These are phyloP conservation scores for Candida gigantensis DNA, from an alignment of 1,139 yeast genomes.

Conservation along the genomic window DNA sequence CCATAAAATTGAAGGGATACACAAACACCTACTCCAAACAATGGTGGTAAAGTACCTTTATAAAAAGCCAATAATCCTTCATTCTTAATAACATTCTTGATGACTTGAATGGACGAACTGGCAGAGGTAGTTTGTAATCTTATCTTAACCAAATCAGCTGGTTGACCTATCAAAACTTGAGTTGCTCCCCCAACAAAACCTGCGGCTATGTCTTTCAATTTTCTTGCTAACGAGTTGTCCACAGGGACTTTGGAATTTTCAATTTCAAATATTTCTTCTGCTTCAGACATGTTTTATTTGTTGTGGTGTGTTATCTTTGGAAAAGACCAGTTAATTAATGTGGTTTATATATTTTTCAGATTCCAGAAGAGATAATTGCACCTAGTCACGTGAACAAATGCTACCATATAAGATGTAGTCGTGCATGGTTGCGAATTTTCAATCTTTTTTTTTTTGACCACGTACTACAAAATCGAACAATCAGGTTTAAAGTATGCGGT, in stretches of 20 bases:
- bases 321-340: too few species aligned
- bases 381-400: neutral
- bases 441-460: conserved; percentile 4
- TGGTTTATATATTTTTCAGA: too few species aligned
- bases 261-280: conserved; percentile 6
- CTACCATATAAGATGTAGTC: neutral
- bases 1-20: conserved; percentile 77
- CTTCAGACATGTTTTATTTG: conserved; percentile 10
- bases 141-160: conserved; percentile 69
- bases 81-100: conserved; percentile 53
- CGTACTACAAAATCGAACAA: conserved; percentile 6
- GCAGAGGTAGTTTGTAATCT: conserved; percentile 55
- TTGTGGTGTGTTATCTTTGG: too few species aligned
- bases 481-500: too few species aligned
- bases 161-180: conserved; percentile 75
- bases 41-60: conserved; percentile 49
- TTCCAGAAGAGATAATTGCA: neutral
- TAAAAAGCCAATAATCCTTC: conserved; percentile 69
- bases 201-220: conserved; percentile 59
- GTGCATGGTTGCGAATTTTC: neutral
- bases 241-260: conserved; percentile 18
- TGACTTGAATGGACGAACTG: conserved; percentile 47
- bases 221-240: conserved; percentile 56
- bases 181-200: conserved; percentile 59
- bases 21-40: conserved; percentile 68